Conservation (phyloP, 2,329 filamentous ascomycete species). For the Penicillium sp. region DNA sequence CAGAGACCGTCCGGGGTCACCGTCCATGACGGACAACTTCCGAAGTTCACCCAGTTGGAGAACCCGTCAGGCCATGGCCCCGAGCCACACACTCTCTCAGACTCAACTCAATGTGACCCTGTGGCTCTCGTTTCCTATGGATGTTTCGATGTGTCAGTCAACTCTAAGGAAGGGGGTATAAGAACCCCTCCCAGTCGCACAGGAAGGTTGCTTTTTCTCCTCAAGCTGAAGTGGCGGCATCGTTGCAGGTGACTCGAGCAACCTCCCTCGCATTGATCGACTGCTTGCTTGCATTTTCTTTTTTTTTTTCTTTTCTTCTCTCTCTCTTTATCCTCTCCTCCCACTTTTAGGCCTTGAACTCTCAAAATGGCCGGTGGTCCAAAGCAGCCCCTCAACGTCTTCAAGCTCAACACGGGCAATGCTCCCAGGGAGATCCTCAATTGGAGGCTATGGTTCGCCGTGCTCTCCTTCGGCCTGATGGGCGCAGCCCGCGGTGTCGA, state of each 20-base stretch:
- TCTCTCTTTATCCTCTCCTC: too few relatives aligned
- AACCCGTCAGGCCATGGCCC: background rate
- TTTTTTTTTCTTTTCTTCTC: background rate
- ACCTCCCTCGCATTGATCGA: background rate
- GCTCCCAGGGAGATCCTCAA: conserved; percentile 75
- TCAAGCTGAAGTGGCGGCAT: background rate
- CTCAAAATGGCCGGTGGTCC: conserved; percentile 49
- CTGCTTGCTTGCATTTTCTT: background rate
- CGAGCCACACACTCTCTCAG: background rate
- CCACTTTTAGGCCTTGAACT: background rate
- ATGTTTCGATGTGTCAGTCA: background rate
- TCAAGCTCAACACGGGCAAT: conserved; percentile 28
- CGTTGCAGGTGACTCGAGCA: background rate
- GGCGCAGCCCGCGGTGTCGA: conserved; percentile 73
- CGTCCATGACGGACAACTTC: conserved; percentile 8
- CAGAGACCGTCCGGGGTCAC: background rate
- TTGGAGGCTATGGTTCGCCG: conserved; percentile 78
- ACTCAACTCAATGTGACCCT: background rate
- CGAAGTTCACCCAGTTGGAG: background rate
- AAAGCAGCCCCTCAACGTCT: conserved; percentile 16
- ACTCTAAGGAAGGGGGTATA: background rate
- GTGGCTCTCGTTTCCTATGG: background rate
- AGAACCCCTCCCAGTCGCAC: background rate
- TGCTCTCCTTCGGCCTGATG: conserved; percentile 74
- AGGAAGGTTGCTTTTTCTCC: background rate